These are phyloP conservation scores for Ascochyta clinopodiicola DNA, from an alignment of 2,329 filamentous ascomycete species.

Conservation along the genomic window DNA sequence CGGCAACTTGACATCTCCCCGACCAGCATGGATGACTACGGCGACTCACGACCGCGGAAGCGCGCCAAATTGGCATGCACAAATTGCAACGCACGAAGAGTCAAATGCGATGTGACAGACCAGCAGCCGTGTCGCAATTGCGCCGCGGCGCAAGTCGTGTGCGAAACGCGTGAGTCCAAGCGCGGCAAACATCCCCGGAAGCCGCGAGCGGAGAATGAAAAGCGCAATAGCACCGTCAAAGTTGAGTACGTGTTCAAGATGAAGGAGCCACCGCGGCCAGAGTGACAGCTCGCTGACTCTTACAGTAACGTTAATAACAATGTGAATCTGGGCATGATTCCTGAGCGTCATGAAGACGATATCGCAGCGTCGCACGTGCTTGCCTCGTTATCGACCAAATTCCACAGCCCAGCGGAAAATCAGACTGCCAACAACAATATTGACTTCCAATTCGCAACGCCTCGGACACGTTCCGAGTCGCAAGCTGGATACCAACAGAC, in stretches of 20 bases:
- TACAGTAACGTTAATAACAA: neutral
- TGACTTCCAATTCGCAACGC: constrained; percentile 24
- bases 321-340: constrained; percentile 15
- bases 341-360: constrained; percentile 36
- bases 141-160: constrained; percentile 44
- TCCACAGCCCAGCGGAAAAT: constrained; percentile 29
- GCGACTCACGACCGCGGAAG: constrained; percentile 30
- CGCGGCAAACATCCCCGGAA: constrained; percentile 51
- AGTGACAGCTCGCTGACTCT: constrained; percentile 1
- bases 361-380: constrained; percentile 39
- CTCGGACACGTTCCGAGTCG: constrained; percentile 17
- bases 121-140: constrained; percentile 55
- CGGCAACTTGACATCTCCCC: constrained; percentile 19
- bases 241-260: constrained; percentile 20
- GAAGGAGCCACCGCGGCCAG: neutral
- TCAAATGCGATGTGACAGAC: constrained; percentile 56
- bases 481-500: constrained; percentile 19
- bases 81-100: constrained; percentile 54
- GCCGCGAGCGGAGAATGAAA: constrained; percentile 26
- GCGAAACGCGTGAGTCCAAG: constrained; percentile 52
- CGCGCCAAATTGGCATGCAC: constrained; percentile 54
- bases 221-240: constrained; percentile 9
- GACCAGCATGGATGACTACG: constrained; percentile 18
- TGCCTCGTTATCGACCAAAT: constrained; percentile 37
- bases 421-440: constrained; percentile 13